Percentiles rank a stretch among this genome's conserved stretches.
Conservation (phyloP, 2,329 filamentous ascomycete species). For the Venturia effusa region DNA sequence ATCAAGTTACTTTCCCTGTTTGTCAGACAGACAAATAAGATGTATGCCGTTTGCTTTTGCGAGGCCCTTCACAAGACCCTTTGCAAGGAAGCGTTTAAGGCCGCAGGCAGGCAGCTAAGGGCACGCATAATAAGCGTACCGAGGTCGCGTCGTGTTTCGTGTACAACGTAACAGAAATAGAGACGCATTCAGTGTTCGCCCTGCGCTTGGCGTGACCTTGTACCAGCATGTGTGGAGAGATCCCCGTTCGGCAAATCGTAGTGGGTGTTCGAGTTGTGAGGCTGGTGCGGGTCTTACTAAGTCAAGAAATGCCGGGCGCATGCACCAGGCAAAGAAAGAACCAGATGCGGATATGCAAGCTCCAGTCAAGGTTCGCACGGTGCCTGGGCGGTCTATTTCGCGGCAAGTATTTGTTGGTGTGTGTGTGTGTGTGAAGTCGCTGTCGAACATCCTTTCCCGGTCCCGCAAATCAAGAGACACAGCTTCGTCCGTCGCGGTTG, state of each 20-base stretch:
- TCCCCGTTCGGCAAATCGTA: not conserved
- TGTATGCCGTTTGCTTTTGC: not conserved
- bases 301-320: not conserved
- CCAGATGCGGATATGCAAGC: not conserved
- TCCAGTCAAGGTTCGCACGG: not conserved
- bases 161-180: not conserved
- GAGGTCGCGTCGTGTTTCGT: not conserved
- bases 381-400: not conserved
- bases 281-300: not conserved
- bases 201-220: constrained; percentile 3
- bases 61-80: too few relatives aligned
- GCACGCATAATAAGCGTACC: constrained; percentile 2
- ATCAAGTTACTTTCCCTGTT: not conserved
- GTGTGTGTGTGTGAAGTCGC: not conserved
- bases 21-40: not conserved
- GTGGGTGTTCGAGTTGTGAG: not conserved
- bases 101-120: not conserved
- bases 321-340: not conserved
- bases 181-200: not conserved
- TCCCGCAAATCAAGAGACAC: not conserved
- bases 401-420: not conserved
- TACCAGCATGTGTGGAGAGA: constrained; percentile 4
- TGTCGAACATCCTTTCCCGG: not conserved
- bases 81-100: not conserved
- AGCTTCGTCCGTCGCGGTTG: not conserved